Evolutionary conservation across 306 rosid species (phyloP), one percentile per base, ranked within the genome.

Genomic region (Heteromeles arbutifolia): DNA sequence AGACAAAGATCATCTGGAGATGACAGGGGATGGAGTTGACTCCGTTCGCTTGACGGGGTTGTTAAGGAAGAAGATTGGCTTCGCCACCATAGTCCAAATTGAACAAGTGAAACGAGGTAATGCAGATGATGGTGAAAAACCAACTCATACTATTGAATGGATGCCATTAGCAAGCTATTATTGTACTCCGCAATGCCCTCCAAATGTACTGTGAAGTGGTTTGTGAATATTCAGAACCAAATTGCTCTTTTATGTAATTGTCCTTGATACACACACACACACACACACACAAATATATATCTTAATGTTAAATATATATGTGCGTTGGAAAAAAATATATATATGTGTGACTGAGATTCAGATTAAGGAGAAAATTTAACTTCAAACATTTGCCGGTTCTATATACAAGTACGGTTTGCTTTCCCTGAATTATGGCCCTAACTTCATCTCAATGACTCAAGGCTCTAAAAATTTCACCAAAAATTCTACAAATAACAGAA

Each of bases 1-100:
- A 59, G 22, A 77, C 57, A 11, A 24, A 5, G 86, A 83, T 74
- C 45, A 53, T 48, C 28, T 87, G 78, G 78, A 19, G 65, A 85
- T 82, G 63, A 44, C 22, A 2, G 85, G 82, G 24, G 82, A 80
- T 0, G 65, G 4, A 0, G 63, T 78, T 0, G 87, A 84, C 25
- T 26, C 87, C 0, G 74, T 37, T 18, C 17, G 76, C 61, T 9
- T 84, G 86, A n/a, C 69, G 6, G 3, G 45, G 54, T 19, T 21
- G 13, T n/a, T 17, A 57, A n/a, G 66, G 70, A 62, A 76, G 69
- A 81, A 81, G 75, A 29, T 76, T 31, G 15, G 74, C 3, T 54
- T 5, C 22, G 77, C 71, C 4, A 22, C 25, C 13, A 62, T 81
- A 71, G 10, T 62, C 8, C 54, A 24, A 11, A 77, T 81, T 3